Conservation (phyloP, 805 yeast species). For the Wickerhamomyces rabaulensis region DNA sequence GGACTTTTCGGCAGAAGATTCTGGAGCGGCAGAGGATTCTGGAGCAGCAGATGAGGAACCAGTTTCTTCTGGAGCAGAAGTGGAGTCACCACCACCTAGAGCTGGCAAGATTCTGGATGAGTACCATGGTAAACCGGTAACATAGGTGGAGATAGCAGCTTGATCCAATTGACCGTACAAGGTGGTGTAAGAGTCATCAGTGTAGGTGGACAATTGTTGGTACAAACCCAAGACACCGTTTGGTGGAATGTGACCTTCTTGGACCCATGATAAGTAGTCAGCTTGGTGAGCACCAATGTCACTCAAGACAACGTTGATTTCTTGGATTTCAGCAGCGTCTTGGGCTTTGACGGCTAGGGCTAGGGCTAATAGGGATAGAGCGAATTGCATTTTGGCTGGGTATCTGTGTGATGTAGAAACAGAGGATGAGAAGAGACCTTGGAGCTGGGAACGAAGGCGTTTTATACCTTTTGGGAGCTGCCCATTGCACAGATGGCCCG, state of each 20-base stretch:
- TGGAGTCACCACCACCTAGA: constrained; percentile 8
- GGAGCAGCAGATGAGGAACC: constrained; percentile 35
- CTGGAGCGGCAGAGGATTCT: constrained; percentile 40
- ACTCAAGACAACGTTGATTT: constrained; percentile 5
- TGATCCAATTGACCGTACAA: constrained; percentile 24
- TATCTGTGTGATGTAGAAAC: too few relatives aligned
- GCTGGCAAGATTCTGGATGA: constrained; percentile 14
- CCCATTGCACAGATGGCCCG: neutral
- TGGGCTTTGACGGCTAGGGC: constrained; percentile 6
- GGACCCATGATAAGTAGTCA: constrained; percentile 19
- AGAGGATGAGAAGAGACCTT: too few relatives aligned
- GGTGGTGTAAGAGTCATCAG: constrained; percentile 29
- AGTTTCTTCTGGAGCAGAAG: neutral
- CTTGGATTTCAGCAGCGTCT: neutral
- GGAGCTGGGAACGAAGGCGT: neutral
- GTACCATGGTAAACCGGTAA: constrained; percentile 30
- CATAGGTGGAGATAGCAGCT: constrained; percentile 20
- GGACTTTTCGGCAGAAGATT: neutral
- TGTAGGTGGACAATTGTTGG: constrained; percentile 26
- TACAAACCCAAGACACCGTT: constrained; percentile 24
- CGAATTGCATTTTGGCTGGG: neutral
- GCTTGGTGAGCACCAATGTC: constrained; percentile 16
- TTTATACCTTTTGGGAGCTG: neutral
- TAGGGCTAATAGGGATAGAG: constrained; percentile 3
- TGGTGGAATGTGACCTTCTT: constrained; percentile 24